A percentile compares a stretch with the other conserved stretches of the same genome.
These are phyloP conservation scores for Monilinia vaccinii-corymbosi DNA, from an alignment of 2,329 filamentous ascomycete genomes.

Conservation along the genomic window DNA sequence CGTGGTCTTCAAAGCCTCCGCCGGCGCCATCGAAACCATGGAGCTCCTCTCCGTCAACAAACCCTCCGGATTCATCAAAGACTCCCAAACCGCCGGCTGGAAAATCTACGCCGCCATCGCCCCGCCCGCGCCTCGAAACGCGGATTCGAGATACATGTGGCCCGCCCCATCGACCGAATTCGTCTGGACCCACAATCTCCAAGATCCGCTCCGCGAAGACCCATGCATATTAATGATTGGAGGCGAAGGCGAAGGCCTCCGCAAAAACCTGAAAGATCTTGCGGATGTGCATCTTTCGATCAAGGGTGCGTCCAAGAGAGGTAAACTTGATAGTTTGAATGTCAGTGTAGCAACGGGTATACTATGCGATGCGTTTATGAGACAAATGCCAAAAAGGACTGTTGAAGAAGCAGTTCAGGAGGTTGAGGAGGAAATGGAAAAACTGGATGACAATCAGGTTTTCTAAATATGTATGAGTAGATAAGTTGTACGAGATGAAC, in stretches of 20 bases:
- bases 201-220: slow-evolving; percentile 46
- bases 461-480: slow-evolving; percentile 6
- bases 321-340: slow-evolving; percentile 78
- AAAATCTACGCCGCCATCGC: slow-evolving; percentile 68
- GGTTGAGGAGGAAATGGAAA: not conserved
- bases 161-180: not conserved
- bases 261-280: slow-evolving; percentile 51
- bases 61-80: slow-evolving; percentile 58
- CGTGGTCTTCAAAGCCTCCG: slow-evolving; percentile 76
- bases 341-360: slow-evolving; percentile 82
- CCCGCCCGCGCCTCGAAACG: slow-evolving; percentile 32
- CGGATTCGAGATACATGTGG: slow-evolving; percentile 6
- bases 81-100: slow-evolving; percentile 68
- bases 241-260: slow-evolving; percentile 68
- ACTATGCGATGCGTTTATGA: slow-evolving; percentile 61
- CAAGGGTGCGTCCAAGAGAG: slow-evolving; percentile 36
- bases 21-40: slow-evolving; percentile 77
- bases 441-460: not conserved
- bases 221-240: slow-evolving; percentile 78
- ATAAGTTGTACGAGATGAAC: not conserved
- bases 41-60: slow-evolving; percentile 62
- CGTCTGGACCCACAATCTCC: slow-evolving; percentile 41
- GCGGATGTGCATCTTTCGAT: slow-evolving; percentile 63
- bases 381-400: not conserved
- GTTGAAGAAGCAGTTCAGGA: not conserved